Evolutionary conservation across 805 yeast genomes (phyloP).

Genomic region (Candida parachauliodes): DNA sequence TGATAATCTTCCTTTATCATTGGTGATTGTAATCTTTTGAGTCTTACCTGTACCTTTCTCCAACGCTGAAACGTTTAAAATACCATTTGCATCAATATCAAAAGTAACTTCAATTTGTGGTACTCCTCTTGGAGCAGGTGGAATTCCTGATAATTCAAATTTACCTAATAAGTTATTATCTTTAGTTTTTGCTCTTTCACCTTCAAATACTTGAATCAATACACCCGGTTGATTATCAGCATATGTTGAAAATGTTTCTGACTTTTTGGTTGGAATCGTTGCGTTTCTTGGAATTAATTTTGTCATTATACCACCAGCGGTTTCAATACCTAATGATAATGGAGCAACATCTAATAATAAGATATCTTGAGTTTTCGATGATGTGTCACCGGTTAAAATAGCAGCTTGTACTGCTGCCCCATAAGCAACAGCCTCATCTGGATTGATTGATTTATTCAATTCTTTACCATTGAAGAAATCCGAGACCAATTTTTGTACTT

Average conservation of each 20-base stretch:
- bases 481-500: conserved; percentile 91
- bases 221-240: conserved; percentile 97
- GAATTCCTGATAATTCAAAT: conserved; percentile 81
- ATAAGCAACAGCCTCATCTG: conserved; percentile 99
- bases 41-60: conserved; percentile 95
- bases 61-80: conserved; percentile 78
- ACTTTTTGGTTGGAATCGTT: conserved; percentile 91
- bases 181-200: conserved; percentile 93
- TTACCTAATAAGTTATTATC: conserved; percentile 89
- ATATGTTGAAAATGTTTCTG: conserved; percentile 93
- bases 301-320: conserved; percentile 97
- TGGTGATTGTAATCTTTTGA: conserved; percentile 86
- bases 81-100: conserved; percentile 83
- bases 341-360: conserved; percentile 89
- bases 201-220: conserved; percentile 89
- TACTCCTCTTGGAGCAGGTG: conserved; percentile 89
- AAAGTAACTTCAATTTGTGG: conserved; percentile 91
- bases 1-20: conserved; percentile 90
- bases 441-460: conserved; percentile 96
- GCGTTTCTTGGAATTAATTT: conserved; percentile 92
- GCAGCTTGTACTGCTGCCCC: conserved; percentile 99
- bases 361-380: conserved; percentile 44
- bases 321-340: conserved; percentile 91
- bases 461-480: conserved; percentile 90
- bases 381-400: conserved; percentile 83